These are phyloP conservation scores for Phytophthora pinifolia DNA, from an alignment of 352 stramenopile species.

Conservation along the genomic window DNA sequence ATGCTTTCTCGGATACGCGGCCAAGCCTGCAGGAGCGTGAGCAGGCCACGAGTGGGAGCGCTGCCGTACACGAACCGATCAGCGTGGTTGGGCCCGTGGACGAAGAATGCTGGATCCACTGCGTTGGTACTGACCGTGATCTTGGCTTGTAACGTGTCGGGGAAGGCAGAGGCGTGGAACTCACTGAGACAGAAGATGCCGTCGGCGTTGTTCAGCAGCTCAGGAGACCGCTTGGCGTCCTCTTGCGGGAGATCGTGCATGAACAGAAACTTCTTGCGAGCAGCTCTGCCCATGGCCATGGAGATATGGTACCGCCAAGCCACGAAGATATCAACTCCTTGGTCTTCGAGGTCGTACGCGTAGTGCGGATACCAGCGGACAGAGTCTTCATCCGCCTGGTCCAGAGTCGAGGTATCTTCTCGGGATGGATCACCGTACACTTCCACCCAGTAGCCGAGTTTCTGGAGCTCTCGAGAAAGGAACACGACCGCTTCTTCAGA, in stretches of 20 bases:
- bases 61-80: conserved; percentile 88
- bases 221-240: conserved; percentile 36
- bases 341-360: conserved; percentile 62
- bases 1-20: conserved; percentile 54
- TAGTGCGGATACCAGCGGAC: conserved; percentile 80
- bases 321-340: conserved; percentile 83
- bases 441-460: conserved; percentile 86
- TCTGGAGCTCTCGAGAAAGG: conserved; percentile 70
- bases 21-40: conserved; percentile 71
- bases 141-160: conserved; percentile 39
- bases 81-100: conserved; percentile 52
- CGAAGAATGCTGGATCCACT: conserved; percentile 66
- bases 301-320: conserved; percentile 91
- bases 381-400: conserved; percentile 20
- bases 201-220: conserved; percentile 48
- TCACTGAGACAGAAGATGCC: conserved; percentile 81
- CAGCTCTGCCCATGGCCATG: conserved; percentile 45
- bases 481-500: conserved; percentile 93
- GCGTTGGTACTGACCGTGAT: conserved; percentile 73
- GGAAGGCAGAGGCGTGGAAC: conserved; percentile 74
- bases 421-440: conserved; percentile 76
- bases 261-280: conserved; percentile 65
- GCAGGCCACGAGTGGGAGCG: conserved; percentile 78
- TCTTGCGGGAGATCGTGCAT: conserved; percentile 73
- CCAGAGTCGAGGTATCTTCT: conserved; percentile 38